Percentiles rank a stretch among this genome's conserved stretches.
Evolutionary conservation across 768 basidiomycete species (phyloP).

Genomic region (Suillus ampliporus): DNA sequence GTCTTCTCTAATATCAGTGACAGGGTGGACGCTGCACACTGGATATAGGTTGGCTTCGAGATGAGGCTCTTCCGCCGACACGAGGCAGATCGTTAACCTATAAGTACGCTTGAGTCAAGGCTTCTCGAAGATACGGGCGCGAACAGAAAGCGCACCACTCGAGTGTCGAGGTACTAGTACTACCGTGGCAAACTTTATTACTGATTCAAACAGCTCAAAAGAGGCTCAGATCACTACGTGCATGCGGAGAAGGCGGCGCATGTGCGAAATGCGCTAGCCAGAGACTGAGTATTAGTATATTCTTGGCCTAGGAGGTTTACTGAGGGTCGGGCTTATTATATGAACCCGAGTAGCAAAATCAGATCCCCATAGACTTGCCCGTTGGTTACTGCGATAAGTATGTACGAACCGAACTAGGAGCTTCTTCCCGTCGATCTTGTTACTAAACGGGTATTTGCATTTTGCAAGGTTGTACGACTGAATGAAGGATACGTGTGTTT

Average conservation of each 20-base stretch:
- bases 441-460: not conserved
- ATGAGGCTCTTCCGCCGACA: conserved; percentile 1
- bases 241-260: not conserved
- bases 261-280: not conserved
- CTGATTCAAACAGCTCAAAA: conserved; percentile 4
- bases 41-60: conserved; percentile 4
- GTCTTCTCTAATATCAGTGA: conserved; percentile 1
- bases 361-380: not conserved
- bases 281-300: not conserved
- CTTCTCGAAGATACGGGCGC: conserved; percentile 10
- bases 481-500: not conserved
- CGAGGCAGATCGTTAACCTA: conserved; percentile 3
- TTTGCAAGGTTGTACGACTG: not conserved
- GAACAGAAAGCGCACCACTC: not conserved
- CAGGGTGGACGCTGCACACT: not conserved
- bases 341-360: not conserved
- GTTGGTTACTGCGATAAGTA: not conserved
- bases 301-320: not conserved
- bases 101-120: not conserved
- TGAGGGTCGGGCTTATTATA: not conserved
- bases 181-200: conserved; percentile 1
- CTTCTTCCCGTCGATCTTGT: not conserved
- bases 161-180: not conserved
- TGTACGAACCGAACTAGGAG: not conserved
- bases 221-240: not conserved